These are phyloP conservation scores for Kokia cookei DNA, from an alignment of 441 rosid species.

Conservation along the genomic window DNA sequence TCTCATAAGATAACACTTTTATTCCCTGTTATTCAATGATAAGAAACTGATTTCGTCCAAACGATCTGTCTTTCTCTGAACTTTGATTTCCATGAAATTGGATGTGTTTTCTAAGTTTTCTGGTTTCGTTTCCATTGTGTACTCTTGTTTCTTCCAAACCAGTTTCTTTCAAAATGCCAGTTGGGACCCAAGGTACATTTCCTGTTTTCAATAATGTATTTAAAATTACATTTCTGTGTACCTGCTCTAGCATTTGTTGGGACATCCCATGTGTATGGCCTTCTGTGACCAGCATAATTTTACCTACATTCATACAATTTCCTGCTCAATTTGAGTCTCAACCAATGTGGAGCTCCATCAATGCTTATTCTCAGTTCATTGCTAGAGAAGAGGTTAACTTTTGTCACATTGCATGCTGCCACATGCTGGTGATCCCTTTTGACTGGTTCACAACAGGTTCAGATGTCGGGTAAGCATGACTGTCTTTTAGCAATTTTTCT, in stretches of 20 bases:
- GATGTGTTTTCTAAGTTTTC: not conserved
- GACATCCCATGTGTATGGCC: not conserved
- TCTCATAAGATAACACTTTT: not conserved
- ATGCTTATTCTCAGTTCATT: not conserved
- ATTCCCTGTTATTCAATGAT: not conserved
- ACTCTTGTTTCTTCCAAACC: not conserved
- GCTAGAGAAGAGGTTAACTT: not conserved
- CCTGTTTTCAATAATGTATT: not conserved
- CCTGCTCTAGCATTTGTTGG: not conserved
- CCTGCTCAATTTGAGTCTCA: not conserved
- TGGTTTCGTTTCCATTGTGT: not conserved
- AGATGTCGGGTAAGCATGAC: slow-evolving; percentile 8
- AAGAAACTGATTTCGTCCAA: not conserved
- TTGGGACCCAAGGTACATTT: not conserved
- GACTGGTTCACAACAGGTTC: not conserved
- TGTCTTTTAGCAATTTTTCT: not conserved
- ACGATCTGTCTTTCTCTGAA: not conserved
- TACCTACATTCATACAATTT: not conserved
- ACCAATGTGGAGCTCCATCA: not conserved
- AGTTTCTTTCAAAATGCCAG: not conserved
- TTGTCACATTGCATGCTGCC: not conserved
- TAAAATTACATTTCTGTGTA: not conserved
- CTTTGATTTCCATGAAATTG: not conserved
- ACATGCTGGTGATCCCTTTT: not conserved
- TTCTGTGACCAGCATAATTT: not conserved